These are phyloP conservation scores for Chaetoceros tenuissimus DNA, from an alignment of 108 stramenopile species.

Conservation along the genomic window DNA sequence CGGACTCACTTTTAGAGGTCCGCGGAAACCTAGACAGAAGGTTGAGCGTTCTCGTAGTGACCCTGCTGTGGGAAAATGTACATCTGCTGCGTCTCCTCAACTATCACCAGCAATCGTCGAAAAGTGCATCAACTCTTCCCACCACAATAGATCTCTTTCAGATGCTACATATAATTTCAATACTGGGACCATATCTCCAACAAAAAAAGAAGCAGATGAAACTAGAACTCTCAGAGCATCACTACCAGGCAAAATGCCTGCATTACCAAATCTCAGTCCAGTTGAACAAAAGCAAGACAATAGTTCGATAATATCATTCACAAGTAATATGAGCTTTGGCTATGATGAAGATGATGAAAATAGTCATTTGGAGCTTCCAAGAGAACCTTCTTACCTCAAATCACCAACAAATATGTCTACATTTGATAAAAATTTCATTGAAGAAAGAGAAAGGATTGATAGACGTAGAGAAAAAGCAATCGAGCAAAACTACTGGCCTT, in stretches of 20 bases:
- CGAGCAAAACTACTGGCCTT: conserved; percentile 84
- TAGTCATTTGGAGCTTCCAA: conserved; percentile 66
- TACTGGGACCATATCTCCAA: conserved; percentile 1
- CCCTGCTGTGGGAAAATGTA: background rate
- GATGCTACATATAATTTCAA: background rate
- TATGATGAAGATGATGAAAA: conserved; percentile 72
- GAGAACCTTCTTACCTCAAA: conserved; percentile 4
- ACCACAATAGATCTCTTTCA: conserved; percentile 5
- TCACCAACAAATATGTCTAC: conserved; percentile 1
- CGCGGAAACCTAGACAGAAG: background rate
- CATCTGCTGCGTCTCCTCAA: background rate
- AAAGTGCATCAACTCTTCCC: background rate
- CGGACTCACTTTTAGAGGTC: background rate
- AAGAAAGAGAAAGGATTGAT: conserved; percentile 29
- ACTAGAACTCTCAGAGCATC: background rate
- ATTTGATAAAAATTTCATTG: conserved; percentile 1
- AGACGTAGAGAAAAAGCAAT: conserved; percentile 59
- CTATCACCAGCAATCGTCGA: background rate
- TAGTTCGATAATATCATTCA: background rate
- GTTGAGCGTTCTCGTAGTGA: background rate
- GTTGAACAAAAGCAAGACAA: conserved; percentile 2
- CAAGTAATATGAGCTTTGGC: conserved; percentile 22
- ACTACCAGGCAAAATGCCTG: background rate
- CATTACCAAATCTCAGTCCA: background rate
- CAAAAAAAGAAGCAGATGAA: background rate